Evolutionary conservation across 306 rosid species (phyloP).

Genomic region (Dryas alaskensis): DNA sequence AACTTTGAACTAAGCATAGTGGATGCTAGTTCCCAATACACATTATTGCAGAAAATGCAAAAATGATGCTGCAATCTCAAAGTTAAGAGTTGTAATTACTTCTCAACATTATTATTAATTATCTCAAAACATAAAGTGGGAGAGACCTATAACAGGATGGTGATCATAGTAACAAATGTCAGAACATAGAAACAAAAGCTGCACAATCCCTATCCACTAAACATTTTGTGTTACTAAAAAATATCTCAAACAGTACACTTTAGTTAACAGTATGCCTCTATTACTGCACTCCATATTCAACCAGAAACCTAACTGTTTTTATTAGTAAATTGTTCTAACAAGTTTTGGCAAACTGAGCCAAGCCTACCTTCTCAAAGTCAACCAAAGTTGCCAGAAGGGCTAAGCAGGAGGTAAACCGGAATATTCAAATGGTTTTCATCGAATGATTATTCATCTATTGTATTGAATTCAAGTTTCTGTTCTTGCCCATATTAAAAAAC

Average conservation of each 20-base stretch:
- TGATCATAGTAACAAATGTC: not conserved
- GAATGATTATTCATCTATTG: too few species aligned
- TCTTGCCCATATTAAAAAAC: not conserved
- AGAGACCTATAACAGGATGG: not conserved
- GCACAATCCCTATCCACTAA: not conserved
- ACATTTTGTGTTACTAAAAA: not conserved
- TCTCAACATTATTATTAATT: too few species aligned
- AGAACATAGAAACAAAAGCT: not conserved
- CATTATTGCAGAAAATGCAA: not conserved
- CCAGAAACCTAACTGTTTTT: not conserved
- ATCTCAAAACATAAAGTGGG: not conserved
- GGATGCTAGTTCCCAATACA: not conserved
- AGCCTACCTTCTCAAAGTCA: not conserved
- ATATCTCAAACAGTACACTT: not conserved
- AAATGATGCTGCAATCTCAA: not conserved
- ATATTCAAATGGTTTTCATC: too few species aligned
- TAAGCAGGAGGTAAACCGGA: not conserved
- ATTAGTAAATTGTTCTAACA: not conserved
- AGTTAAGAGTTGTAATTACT: not conserved
- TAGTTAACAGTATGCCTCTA: not conserved
- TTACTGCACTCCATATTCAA: not conserved
- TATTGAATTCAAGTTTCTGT: not conserved
- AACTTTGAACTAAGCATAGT: not conserved
- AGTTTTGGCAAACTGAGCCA: not conserved
- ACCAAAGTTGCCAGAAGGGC: not conserved